Base-by-base conservation (phyloP, 495 filamentous ascomycete genomes). In the Aspergillus indologenus region DNA sequence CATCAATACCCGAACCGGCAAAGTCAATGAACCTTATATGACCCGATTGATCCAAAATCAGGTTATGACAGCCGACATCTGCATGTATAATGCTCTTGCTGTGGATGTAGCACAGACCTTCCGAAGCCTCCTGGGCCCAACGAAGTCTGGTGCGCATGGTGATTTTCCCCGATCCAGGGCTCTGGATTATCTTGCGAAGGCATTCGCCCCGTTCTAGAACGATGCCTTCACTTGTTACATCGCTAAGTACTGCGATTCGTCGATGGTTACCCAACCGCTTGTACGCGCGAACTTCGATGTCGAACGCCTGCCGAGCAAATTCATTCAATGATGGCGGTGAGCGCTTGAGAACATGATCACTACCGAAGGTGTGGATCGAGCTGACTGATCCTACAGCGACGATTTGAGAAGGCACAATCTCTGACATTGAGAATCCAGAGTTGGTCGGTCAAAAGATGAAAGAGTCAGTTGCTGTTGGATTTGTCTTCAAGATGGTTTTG, bases 1-100 rank as follows among this genome's bases (percentile, higher is more conserved):
- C 55, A 29, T 64, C 58, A 46, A 64, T 58, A 53, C 62, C 55
- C 44, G 62, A 64, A 21, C 62, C 62, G 49, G 49, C 62, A 54
- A 64, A 64, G 54, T 64, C 62, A 53, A 64, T 64, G 46, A 64
- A 61, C 55, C 56, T 61, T 26, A 61, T 55, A 47, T 64, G 62
- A 18, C 29, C 53, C 31, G 54, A 50, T 17, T 29, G 54, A 47
- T 61, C 50, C 20, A 61, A 26, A 47, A 61, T n/a, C 12, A 64
- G 24, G 31, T 64, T 61, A 29, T 61, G 62, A 44, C 62, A 64
- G 7, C 62, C 62, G 47, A 61, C 31, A 47, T 64, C 62, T 26
- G 58, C 62, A 56, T 64, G 58, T 18, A 64, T 53, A 24, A 64
- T 64, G 9, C 31, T 46, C 40, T 64, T 61, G 14, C 19, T 52